Evolutionary conservation across 768 basidiomycete genomes (phyloP), one percentile per base, ranked within the genome.

Genomic region (Tephrocybe sp.): DNA sequence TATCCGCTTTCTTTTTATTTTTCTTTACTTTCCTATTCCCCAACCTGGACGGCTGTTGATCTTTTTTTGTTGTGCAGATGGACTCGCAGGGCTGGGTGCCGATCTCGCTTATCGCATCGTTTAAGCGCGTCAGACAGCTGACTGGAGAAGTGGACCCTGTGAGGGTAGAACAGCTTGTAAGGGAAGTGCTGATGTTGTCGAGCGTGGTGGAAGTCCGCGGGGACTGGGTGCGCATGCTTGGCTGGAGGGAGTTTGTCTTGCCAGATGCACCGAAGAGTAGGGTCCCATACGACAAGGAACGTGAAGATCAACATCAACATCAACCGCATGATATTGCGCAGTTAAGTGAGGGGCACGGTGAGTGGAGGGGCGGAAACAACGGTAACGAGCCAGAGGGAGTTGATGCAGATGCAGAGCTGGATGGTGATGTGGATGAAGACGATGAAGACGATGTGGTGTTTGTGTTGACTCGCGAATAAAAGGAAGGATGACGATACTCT

Each of bases 71-170:
- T 11, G 21, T 11, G 41, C 38, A 96, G 93, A 95, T 98, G 94
- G 92, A 97, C 64, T 74, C 79, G 4, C 72, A 79, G 49, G 94
- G 94, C 9, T 98, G 91, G 91, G 84, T 98, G 43, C 79, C 86
- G 9, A 87, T 95, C 38, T 58, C 79, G 12, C 71, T 93, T 44
- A 77, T 98, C 49, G 87, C 91, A 1, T 89, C 90, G 9, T 98
- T 97, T 76, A 91, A 89, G 60, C 86, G 94, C 34, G 80, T 96
- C 47, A 79, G 75, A 59, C 75, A 74, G 40, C 66, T 95, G 47
- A 91, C 91, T 19, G 60, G 61, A 43, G 79, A 86, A 43, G 53
- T 65, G 18, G 70, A 78, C 19, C 68, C 89, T 32, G 87, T 96
- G 36, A 72, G 71, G 40, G 89, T 92, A 26, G 84, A n/a, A n/a